These are phyloP conservation scores for Aegilops bicornis DNA, from an alignment of 176 grass and related monocot species.

Conservation along the genomic window DNA sequence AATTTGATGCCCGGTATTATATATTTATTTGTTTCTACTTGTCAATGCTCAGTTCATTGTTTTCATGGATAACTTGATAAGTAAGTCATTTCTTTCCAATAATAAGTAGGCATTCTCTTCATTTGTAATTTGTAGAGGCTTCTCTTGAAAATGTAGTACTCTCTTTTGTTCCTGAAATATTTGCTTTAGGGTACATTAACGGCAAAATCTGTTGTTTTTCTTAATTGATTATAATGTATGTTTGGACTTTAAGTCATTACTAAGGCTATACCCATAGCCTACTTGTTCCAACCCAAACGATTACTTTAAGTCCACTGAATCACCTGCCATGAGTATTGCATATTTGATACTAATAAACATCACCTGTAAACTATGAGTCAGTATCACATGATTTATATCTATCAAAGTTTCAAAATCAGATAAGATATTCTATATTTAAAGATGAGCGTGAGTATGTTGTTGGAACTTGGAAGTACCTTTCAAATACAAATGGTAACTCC, in stretches of 20 bases:
- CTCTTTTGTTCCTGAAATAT: background rate
- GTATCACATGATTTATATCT: background rate
- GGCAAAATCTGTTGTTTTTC: background rate
- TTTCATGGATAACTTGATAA: too few species aligned
- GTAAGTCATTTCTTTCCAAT: too few species aligned
- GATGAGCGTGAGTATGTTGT: background rate
- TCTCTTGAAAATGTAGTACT: background rate
- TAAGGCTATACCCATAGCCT: background rate
- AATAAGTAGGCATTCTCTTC: background rate
- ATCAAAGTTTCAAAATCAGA: background rate
- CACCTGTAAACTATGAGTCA: background rate
- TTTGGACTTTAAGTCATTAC: background rate
- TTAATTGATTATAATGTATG: background rate
- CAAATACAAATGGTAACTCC: background rate
- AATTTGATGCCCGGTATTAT: too few species aligned
- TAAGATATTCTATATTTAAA: background rate
- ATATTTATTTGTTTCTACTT: too few species aligned
- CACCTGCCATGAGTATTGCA: background rate
- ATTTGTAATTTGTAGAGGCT: background rate
- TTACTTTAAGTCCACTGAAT: background rate
- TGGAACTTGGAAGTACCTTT: background rate
- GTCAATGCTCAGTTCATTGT: too few species aligned
- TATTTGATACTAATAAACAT: background rate
- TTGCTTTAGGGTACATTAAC: background rate
- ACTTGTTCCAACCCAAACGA: background rate